Conservation (phyloP, 345 rosid species). For the Pelargonium nanum region DNA sequence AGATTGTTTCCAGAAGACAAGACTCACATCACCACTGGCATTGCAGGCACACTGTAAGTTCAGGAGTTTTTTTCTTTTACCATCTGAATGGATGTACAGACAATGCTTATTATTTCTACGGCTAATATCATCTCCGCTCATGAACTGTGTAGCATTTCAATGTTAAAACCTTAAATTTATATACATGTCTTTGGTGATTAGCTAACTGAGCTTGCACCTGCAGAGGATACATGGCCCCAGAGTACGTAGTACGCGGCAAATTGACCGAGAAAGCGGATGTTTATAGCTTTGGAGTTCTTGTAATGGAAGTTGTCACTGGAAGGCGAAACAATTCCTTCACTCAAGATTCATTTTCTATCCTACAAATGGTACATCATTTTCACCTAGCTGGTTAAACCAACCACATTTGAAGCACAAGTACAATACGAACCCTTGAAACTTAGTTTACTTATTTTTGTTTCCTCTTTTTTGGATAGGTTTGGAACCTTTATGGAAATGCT, state of each 20-base stretch:
- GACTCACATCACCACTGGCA: conserved; percentile 60
- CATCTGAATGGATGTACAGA: no score
- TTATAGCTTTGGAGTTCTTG: conserved; percentile 73
- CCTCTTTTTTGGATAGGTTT: conserved; percentile 32
- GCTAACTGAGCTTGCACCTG: neutral
- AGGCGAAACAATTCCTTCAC: conserved; percentile 40
- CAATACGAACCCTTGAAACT: neutral
- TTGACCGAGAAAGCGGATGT: conserved; percentile 80
- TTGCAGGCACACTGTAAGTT: conserved; percentile 82
- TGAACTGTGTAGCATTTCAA: no score
- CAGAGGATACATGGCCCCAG: conserved; percentile 97
- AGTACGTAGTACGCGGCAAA: conserved; percentile 62
- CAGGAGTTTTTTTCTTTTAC: no score
- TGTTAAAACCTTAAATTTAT: neutral
- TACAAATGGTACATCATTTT: conserved; percentile 41
- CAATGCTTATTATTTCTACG: no score
- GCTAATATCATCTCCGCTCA: no score
- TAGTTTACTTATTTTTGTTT: neutral
- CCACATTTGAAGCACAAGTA: neutral
- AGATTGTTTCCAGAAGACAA: conserved; percentile 61
- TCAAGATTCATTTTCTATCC: conserved; percentile 32
- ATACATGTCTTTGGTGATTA: neutral
- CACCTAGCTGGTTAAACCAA: neutral
- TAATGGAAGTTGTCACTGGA: conserved; percentile 58
- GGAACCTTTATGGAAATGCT: conserved; percentile 39